Evolutionary conservation across 2,329 filamentous ascomycete species (phyloP), one percentile per base, ranked within the genome.

Genomic region (Alternaria angustiovoidea): DNA sequence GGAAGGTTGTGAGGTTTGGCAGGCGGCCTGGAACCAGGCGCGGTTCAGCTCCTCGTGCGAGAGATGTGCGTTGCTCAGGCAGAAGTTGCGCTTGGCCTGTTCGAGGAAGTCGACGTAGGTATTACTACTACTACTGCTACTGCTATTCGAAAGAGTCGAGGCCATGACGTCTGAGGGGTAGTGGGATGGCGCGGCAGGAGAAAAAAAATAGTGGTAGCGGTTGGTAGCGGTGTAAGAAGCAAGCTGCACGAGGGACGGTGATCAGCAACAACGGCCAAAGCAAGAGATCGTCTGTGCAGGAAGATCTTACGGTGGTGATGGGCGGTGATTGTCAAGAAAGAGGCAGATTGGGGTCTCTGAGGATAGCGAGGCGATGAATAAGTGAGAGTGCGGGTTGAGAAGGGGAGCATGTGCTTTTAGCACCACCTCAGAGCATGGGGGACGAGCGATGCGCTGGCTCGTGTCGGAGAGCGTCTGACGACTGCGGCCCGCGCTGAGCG

Each of bases 61-160:
- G 44, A 79, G 73, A 54, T 75, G 63, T 43, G 69, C 57, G 54
- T 80, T 64, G 51, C 68, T 64, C 44, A 53, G 65, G 72, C 71
- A 79, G 68, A 81, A 76, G 18, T 75, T 65, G 51, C 74, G 74
- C 59, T 72, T 74, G 62, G 78, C 73, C 52, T 75, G 72, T 55
- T 78, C 70, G 58, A 81, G 69, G 64, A 74, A 66, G 54, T 72
- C 67, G 59, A 67, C 48, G 57, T 69, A 68, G 64, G 58, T 57
- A 51, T 57, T 57, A 51, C 41, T 51, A 57, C 30, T 59, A 51
- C 54, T 24, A 24, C 22, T 69, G 57, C 55, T 52, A 26, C 47
- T 69, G 54, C 60, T 67, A 59, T 58, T 66, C 55, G 63, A 49
- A 44, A 72, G 55, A 62, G 65, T 69, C 53, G 72, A 68, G 51